Conservation (phyloP, 2,329 filamentous ascomycete species). For the Scleromitrula shiraiana region DNA sequence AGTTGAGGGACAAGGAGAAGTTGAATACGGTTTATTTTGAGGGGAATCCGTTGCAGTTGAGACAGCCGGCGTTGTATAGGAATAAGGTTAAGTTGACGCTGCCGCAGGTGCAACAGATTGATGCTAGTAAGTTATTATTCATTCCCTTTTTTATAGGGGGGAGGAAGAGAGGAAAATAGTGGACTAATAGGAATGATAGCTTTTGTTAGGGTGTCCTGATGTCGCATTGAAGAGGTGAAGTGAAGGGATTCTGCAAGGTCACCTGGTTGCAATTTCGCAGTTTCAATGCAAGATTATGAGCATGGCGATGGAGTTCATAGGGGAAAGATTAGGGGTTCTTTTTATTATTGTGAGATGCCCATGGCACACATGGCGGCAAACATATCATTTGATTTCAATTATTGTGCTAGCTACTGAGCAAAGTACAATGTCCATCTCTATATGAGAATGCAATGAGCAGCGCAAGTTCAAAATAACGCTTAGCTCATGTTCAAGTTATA, state of each 20-base stretch:
- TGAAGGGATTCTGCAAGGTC: too few relatives aligned
- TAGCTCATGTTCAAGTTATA: too few relatives aligned
- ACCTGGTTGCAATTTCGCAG: too few relatives aligned
- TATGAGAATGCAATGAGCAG: too few relatives aligned
- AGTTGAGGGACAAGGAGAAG: conserved; percentile 68
- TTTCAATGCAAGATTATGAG: too few relatives aligned
- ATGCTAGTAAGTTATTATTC: conserved; percentile 70
- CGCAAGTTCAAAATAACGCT: not conserved
- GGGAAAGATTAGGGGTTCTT: too few relatives aligned
- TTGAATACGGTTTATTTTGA: conserved; percentile 94
- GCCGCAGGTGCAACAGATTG: conserved; percentile 86
- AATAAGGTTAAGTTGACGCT: conserved; percentile 87
- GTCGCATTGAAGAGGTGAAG: not conserved
- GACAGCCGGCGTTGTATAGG: conserved; percentile 74
- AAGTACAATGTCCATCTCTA: too few relatives aligned
- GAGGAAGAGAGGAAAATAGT: not conserved
- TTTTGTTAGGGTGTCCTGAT: conserved; percentile 28
- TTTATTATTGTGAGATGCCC: too few relatives aligned
- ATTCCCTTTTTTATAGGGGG: not conserved
- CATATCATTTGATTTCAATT: too few relatives aligned
- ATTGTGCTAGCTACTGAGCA: not conserved
- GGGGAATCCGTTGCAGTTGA: conserved; percentile 79
- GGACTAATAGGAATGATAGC: conserved; percentile 15
- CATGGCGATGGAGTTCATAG: conserved; percentile 17
- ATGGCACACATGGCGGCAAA: too few relatives aligned